These are phyloP conservation scores for Eucalyptus erythrocorys DNA, from an alignment of 345 rosid genomes.

Conservation along the genomic window DNA sequence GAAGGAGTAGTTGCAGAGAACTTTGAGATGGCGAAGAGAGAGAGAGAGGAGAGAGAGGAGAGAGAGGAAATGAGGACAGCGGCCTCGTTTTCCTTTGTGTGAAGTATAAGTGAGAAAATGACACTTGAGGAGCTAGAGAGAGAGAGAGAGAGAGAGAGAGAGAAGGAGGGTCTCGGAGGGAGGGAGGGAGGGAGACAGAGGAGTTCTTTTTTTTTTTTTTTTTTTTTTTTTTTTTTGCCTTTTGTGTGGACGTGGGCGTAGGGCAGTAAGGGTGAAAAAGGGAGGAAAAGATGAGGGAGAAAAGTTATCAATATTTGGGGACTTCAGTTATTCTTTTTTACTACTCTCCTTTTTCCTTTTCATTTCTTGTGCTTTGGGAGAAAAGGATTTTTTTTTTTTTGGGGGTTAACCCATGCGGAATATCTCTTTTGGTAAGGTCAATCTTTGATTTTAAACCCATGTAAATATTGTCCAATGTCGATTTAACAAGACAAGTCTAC, in stretches of 20 bases:
- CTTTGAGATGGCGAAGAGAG: constrained; percentile 24
- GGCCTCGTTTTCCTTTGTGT: constrained; percentile 53
- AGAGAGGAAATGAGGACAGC: constrained; percentile 44
- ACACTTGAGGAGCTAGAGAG: constrained; percentile 34
- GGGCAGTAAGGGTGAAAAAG: constrained; percentile 9
- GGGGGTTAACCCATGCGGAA: not conserved
- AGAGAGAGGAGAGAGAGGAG: constrained; percentile 12
- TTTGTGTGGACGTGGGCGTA: constrained; percentile 55
- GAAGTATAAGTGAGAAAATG: constrained; percentile 81
- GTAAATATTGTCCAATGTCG: not conserved
- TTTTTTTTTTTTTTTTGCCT: constrained; percentile 3
- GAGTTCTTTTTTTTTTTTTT: not conserved
- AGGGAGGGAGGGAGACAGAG: constrained; percentile 9
- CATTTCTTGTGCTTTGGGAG: not conserved
- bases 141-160: constrained; percentile 5
- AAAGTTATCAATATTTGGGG: not conserved
- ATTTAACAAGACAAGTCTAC: not conserved
- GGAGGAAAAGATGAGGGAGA: not conserved
- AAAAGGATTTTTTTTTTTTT: not conserved
- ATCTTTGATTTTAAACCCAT: not conserved
- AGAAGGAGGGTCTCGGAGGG: too few relatives aligned
- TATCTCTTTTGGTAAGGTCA: not conserved
- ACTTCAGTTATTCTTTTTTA: not conserved
- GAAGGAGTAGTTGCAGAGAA: constrained; percentile 31
- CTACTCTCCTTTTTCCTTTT: not conserved